Percentiles rank a stretch among this genome's conserved stretches.
Conservation (phyloP, 768 basidiomycete species). For the Naganishia vishniacii region DNA sequence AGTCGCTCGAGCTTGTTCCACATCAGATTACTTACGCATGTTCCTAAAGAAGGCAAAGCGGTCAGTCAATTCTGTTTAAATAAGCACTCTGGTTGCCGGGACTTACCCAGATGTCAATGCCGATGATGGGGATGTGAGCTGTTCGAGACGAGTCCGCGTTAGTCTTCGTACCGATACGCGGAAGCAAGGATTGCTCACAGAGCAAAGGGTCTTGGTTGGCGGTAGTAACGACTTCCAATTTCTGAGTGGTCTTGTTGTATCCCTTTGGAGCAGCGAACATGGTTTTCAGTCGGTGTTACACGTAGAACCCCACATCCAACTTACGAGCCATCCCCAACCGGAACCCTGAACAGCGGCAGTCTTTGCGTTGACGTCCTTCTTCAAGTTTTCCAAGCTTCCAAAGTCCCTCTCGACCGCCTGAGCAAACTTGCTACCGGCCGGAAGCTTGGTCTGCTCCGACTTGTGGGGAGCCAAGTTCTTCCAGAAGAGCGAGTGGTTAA, state of each 20-base stretch:
- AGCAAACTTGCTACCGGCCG: constrained; percentile 63
- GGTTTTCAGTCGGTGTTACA: neutral
- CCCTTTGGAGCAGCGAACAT: constrained; percentile 53
- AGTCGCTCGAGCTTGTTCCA: no score
- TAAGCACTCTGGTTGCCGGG: neutral
- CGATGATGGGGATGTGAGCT: constrained; percentile 80
- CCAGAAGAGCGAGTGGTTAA: constrained; percentile 94
- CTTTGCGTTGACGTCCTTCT: constrained; percentile 75
- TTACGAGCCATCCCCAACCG: constrained; percentile 93
- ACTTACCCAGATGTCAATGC: constrained; percentile 74
- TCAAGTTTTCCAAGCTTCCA: constrained; percentile 65
- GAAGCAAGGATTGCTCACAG: constrained; percentile 32
- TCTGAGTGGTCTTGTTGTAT: constrained; percentile 61
- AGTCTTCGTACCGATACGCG: constrained; percentile 17
- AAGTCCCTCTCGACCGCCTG: constrained; percentile 52
- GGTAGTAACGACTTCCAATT: constrained; percentile 85
- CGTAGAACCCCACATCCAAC: constrained; percentile 44
- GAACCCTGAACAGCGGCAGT: constrained; percentile 85
- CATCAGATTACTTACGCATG: constrained; percentile 57
- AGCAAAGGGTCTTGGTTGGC: constrained; percentile 93
- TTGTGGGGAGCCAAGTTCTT: constrained; percentile 78
- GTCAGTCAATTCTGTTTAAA: neutral
- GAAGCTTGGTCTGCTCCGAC: constrained; percentile 53
- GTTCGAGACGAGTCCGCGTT: neutral
- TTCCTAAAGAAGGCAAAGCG: constrained; percentile 45